phyloP scores from a whole-genome alignment of 1,139 yeast species.

The Keqinozyma sinolaborantium region DNA sequence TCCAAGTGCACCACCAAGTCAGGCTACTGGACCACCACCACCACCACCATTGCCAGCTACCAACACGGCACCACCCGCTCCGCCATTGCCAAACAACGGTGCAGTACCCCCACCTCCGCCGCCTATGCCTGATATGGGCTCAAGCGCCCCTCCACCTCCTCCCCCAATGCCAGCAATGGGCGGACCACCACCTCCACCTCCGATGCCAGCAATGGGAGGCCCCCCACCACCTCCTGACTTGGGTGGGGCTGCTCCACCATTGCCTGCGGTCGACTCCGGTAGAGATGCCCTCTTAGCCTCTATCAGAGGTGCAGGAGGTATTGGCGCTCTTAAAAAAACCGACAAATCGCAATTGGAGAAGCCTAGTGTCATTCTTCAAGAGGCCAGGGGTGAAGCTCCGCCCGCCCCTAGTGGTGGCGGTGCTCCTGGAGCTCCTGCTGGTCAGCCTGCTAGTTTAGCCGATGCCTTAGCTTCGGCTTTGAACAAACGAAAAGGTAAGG shows the following conservation, averaged over 20 bases:
- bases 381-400: constrained; percentile 60
- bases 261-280: constrained; percentile 41
- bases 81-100: constrained; percentile 8
- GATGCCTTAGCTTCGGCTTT: constrained; percentile 89
- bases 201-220: constrained; percentile 20
- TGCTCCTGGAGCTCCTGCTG: constrained; percentile 38
- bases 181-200: constrained; percentile 21
- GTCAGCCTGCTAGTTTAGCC: constrained; percentile 63
- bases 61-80: constrained; percentile 11
- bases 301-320: constrained; percentile 75
- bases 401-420: constrained; percentile 22
- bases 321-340: constrained; percentile 65
- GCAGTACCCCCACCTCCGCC: constrained; percentile 17
- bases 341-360: constrained; percentile 81
- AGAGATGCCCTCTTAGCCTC: constrained; percentile 87
- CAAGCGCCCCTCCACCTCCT: constrained; percentile 22
- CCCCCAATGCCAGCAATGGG: constrained; percentile 18
- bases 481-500: constrained; percentile 76
- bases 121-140: constrained; percentile 9
- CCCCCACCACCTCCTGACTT: constrained; percentile 30
- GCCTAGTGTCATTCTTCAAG: constrained; percentile 70
- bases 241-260: constrained; percentile 16
- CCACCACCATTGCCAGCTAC: constrained; percentile 6
- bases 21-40: constrained; percentile 8
- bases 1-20: constrained; percentile 2